Evolutionary conservation across 371 early-diverging fungal genomes (phyloP), one percentile per base, ranked within the genome.

Genomic region (Mucor circinelloides): DNA sequence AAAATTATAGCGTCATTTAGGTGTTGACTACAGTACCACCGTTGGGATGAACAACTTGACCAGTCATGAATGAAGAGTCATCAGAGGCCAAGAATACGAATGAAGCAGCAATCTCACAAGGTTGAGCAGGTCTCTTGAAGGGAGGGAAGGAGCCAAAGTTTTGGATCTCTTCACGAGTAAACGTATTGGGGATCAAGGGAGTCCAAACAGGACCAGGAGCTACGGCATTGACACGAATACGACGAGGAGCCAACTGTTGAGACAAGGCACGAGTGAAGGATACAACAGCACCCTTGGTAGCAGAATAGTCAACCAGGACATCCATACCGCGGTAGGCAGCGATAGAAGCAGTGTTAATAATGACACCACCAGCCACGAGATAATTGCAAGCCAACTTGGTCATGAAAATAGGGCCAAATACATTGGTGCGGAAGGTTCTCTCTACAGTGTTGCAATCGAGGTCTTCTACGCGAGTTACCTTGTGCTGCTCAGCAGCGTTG

Each of bases 131-230:
- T n/a, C 90, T 76, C 75, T 86, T 84, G 75, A 87, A 80, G 42
- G 90, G 89, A 60, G 88, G 88, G 79, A 87, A 86, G 44, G 89
- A 84, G 40, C 90, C 90, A 69, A 85, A 85, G 67, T 87, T 85
- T 38, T 85, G 83, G 62, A 90, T 86, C 59, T 83, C 81, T 69
- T 89, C 86, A 48, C 82, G 77, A 32, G 83, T 77, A 69, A 86
- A 87, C 59, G 88, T 89, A 75, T 89, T 86, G 48, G 86, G 87
- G 60, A 87, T 89, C 70, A 90, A 75, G 38, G 88, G 89, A 42
- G 90, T 90, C 73, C 87, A 87, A 46, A 89, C 85, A 71, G 86
- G 85, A 50, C 90, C 90, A 66, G 85, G 88, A 38, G 89, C 90
- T 38, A 89, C 85, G 30, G 88, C 83, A 72, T 90, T 89, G 38